Conservation (phyloP, 768 basidiomycete genomes). For the Sporobolomyces pararoseus region DNA sequence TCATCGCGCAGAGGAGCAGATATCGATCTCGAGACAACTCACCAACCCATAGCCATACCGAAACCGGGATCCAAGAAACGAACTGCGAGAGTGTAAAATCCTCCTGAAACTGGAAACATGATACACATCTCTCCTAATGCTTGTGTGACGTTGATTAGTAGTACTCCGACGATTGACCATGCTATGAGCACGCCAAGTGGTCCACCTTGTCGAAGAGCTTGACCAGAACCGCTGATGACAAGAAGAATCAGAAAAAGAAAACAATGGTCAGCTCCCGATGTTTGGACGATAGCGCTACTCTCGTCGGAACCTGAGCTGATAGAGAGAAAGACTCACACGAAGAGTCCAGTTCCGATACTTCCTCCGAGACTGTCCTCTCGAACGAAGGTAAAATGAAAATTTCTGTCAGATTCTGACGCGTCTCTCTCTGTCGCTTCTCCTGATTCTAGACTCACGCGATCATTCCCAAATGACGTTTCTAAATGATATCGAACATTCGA, state of each 20-base stretch:
- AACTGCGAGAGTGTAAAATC: conserved; percentile 43
- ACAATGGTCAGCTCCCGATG: no score
- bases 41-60: conserved; percentile 44
- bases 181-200: conserved; percentile 40
- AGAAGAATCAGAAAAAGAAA: not conserved
- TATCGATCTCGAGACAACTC: not conserved
- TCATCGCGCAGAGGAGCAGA: conserved; percentile 41
- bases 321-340: conserved; percentile 8
- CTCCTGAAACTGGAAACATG: conserved; percentile 40
- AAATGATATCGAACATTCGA: no score
- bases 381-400: not conserved
- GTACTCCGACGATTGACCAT: conserved; percentile 43
- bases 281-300: no score
- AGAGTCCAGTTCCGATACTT: conserved; percentile 46
- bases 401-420: not conserved
- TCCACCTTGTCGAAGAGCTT: conserved; percentile 29
- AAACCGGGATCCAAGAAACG: conserved; percentile 42
- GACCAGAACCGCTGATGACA: conserved; percentile 13
- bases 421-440: no score
- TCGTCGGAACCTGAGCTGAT: no score
- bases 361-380: conserved; percentile 46
- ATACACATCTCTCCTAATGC: conserved; percentile 45
- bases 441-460: conserved; percentile 42
- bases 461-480: conserved; percentile 46
- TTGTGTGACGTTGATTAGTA: conserved; percentile 40